These are phyloP conservation scores for Penicillium robsamsonii DNA, from an alignment of 495 filamentous ascomycete genomes.

Conservation along the genomic window DNA sequence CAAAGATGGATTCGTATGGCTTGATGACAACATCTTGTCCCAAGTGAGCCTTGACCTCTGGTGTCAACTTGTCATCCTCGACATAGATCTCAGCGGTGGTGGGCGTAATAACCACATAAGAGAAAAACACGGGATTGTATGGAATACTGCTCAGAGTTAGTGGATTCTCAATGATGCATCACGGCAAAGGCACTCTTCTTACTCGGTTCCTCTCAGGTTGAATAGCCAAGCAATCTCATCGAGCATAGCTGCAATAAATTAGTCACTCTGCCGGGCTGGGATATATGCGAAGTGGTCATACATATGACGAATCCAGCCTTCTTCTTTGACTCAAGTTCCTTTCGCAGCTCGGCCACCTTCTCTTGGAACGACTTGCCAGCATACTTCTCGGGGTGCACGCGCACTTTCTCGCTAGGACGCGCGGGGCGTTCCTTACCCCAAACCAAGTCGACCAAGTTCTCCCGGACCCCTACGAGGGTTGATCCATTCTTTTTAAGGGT, in stretches of 20 bases:
- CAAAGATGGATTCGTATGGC: conserved; percentile 83
- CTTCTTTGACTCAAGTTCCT: conserved; percentile 91
- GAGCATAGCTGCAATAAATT: conserved; percentile 62
- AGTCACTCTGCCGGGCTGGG: conserved; percentile 10
- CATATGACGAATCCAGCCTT: conserved; percentile 84
- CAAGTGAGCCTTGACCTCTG: conserved; percentile 69
- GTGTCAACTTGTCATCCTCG: conserved; percentile 70
- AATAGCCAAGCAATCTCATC: conserved; percentile 99
- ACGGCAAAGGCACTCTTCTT: conserved; percentile 21
- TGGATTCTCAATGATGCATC: background rate
- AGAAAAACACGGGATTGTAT: conserved; percentile 99
- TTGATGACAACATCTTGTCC: conserved; percentile 68
- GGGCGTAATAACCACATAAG: conserved; percentile 86
- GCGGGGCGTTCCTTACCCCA: conserved; percentile 76
- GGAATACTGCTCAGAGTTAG: conserved; percentile 62
- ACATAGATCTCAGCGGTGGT: conserved; percentile 81
- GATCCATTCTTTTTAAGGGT: conserved; percentile 83
- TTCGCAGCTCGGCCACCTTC: conserved; percentile 83
- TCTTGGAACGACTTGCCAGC: conserved; percentile 78
- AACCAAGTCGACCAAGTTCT: conserved; percentile 83
- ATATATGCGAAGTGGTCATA: conserved; percentile 26
- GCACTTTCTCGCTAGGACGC: conserved; percentile 72
- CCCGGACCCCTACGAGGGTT: conserved; percentile 65
- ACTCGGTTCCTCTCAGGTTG: conserved; percentile 93
- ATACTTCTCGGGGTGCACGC: conserved; percentile 66